Conservation (phyloP, 1,284 basidiomycete genomes). For the Sporisorium scitamineum region DNA sequence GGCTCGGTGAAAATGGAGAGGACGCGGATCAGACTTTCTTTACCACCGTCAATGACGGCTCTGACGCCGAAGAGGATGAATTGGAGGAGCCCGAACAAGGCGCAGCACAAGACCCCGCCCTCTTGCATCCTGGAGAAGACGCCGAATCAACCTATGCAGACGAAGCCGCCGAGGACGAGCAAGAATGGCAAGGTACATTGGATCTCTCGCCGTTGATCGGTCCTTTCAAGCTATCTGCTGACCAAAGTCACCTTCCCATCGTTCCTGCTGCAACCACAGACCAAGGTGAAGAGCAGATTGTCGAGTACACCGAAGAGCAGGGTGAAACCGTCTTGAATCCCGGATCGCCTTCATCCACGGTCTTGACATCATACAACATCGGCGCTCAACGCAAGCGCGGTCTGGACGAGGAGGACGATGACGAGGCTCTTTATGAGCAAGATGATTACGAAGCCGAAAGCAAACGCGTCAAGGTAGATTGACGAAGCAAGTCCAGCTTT, state of each 20-base stretch:
- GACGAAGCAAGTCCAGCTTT: neutral
- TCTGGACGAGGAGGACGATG: conserved; percentile 29
- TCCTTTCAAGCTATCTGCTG: neutral
- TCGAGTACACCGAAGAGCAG: conserved; percentile 48
- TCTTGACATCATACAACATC: conserved; percentile 7
- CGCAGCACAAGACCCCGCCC: conserved; percentile 3
- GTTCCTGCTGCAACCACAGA: neutral
- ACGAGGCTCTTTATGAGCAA: conserved; percentile 26
- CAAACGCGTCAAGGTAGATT: conserved; percentile 45
- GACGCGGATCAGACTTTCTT: conserved; percentile 45
- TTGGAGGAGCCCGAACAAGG: conserved; percentile 24
- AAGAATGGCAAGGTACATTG: conserved; percentile 28
- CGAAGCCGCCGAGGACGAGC: conserved; percentile 13
- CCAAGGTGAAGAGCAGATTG: conserved; percentile 44
- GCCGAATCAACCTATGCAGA: conserved; percentile 11
- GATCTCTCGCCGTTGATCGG: neutral
- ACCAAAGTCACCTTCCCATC: neutral
- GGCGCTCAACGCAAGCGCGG: conserved; percentile 33
- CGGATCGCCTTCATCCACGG: conserved; percentile 4
- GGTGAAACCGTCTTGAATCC: conserved; percentile 4
- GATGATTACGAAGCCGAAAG: conserved; percentile 35
- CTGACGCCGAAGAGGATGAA: conserved; percentile 41
- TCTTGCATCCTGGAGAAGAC: conserved; percentile 10
- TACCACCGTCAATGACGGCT: conserved; percentile 29
- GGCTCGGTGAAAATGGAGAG: conserved; percentile 5